These are phyloP conservation scores for Trichoderma citrinoviride DNA, from an alignment of 2,329 filamentous ascomycete genomes.

Conservation along the genomic window DNA sequence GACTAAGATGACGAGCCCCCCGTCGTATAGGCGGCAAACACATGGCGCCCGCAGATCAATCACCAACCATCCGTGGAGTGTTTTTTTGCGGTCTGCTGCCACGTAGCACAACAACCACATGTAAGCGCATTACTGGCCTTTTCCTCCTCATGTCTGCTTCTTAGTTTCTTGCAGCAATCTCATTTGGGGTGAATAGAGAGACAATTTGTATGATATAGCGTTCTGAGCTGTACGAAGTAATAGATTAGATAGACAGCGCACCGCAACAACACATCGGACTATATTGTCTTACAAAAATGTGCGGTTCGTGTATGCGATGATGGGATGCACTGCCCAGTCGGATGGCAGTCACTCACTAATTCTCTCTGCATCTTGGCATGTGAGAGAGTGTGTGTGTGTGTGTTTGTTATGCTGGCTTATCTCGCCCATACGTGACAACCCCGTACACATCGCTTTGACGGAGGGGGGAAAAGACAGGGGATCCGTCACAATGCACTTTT, in stretches of 20 bases:
- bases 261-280: not conserved
- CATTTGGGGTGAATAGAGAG: not conserved
- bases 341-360: too few species aligned
- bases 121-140: conserved; percentile 14
- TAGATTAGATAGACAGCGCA: not conserved
- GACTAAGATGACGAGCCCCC: not conserved
- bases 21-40: not conserved
- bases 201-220: not conserved
- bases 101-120: conserved; percentile 15
- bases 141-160: not conserved
- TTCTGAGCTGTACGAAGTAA: not conserved
- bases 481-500: too few species aligned
- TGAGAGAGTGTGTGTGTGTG: too few species aligned
- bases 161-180: too few species aligned
- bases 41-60: conserved; percentile 3
- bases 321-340: too few species aligned
- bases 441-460: too few species aligned
- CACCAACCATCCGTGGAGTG: not conserved
- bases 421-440: too few species aligned
- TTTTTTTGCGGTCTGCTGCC: conserved; percentile 2
- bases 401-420: too few species aligned
- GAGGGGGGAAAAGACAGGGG: too few species aligned
- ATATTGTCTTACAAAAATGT: not conserved
- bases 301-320: too few species aligned
- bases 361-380: too few species aligned